Conservation (phyloP, 176 grass and related monocot genomes). For the Alloteropsis semialata region DNA sequence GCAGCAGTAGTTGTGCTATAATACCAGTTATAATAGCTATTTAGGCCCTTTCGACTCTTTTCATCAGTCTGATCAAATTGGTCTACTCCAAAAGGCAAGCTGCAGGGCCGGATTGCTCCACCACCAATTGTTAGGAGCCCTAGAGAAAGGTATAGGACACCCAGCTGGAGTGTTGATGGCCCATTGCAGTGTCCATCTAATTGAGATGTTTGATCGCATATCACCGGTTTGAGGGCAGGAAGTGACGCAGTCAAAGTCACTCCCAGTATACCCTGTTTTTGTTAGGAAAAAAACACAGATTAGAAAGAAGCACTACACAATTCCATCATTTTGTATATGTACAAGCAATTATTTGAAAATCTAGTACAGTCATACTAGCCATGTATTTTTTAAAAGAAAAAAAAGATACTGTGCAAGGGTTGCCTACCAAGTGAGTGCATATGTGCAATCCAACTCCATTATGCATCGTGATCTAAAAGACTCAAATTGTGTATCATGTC, state of each 20-base stretch:
- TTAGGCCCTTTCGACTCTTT: conserved; percentile 33
- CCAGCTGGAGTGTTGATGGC: conserved; percentile 47
- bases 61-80: conserved; percentile 52
- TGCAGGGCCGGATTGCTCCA: conserved; percentile 53
- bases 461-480: background rate
- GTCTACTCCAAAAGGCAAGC: conserved; percentile 59
- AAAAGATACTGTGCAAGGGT: background rate
- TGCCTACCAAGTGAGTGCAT: background rate
- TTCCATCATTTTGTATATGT: background rate
- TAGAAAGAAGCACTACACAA: conserved; percentile 1
- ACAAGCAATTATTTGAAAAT: conserved; percentile 14
- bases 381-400: background rate
- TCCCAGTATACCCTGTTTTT: conserved; percentile 41
- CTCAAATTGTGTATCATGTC: background rate
- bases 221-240: conserved; percentile 31
- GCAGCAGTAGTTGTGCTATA: conserved; percentile 50
- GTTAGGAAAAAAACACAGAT: background rate
- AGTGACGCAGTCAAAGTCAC: conserved; percentile 34
- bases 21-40: conserved; percentile 66
- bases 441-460: background rate
- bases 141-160: conserved; percentile 52
- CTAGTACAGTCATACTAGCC: background rate
- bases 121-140: conserved; percentile 46
- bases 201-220: conserved; percentile 22
- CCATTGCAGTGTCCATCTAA: conserved; percentile 11